Base-by-base conservation (phyloP, 106 monocot species). In the Platanthera guangdongensis region DNA sequence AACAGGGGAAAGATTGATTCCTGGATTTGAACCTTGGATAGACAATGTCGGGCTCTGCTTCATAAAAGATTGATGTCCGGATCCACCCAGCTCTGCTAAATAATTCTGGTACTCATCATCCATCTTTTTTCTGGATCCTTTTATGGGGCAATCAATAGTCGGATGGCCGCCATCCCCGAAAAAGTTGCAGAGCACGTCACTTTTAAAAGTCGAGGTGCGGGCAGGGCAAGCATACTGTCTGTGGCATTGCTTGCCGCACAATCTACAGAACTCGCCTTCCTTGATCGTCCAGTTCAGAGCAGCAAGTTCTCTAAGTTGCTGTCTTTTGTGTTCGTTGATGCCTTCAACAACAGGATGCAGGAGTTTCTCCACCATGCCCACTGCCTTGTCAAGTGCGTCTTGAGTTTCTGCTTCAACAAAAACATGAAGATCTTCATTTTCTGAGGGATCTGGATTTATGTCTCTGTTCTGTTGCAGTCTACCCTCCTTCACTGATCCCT, bases 101-200 rank as follows among this genome's bases (percentile, higher is more conserved):
- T n/a, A n/a, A n/a, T n/a, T n/a, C n/a, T n/a, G n/a, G n/a, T n/a
- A n/a, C n/a, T n/a, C n/a, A n/a, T n/a, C n/a, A n/a, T n/a, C n/a
- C n/a, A n/a, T n/a, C n/a, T n/a, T n/a, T n/a, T n/a, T n/a, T n/a
- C n/a, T n/a, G n/a, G n/a, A n/a, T n/a, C n/a, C n/a, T n/a, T n/a
- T n/a, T n/a, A n/a, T 83, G 2, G 96, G 93, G 50, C 96, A 97
- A 72, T 93, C 96, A 16, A 94, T 94, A 0, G 96, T 91, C 1
- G 96, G 96, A 74, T 97, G 93, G 4, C 93, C 93, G 18, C 93
- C 96, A 85, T 97, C 96, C 14, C 96, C 93, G 51, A 93, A 97
- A 55, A 91, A 88, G 76, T 88, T 97, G 81, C 96, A 97, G 52
- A 81, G 78, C 11, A 97, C 96, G 55, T 94, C 89, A 30, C 91